Percentiles rank a stretch among this genome's conserved stretches.
phyloP scores from a whole-genome alignment of 768 basidiomycete species.

The Psilocybe cubensis region DNA sequence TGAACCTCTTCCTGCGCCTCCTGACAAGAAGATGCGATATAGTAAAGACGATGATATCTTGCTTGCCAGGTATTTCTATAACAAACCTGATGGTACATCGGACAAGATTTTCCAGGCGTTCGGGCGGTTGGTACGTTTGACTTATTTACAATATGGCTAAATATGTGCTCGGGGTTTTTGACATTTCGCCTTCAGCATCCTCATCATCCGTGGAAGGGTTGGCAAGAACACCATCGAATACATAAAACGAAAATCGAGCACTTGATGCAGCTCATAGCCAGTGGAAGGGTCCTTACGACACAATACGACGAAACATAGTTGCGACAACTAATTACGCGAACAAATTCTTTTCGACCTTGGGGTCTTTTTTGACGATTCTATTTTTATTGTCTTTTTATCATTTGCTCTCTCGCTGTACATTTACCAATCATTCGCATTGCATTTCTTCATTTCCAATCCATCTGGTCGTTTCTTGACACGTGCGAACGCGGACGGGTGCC shows the following conservation, averaged over 20 bases:
- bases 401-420: background rate
- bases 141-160: slow-evolving; percentile 4
- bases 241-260: slow-evolving; percentile 88
- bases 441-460: background rate
- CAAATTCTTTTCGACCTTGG: background rate
- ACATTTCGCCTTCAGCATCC: slow-evolving; percentile 55
- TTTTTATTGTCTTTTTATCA: background rate
- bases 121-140: slow-evolving; percentile 59
- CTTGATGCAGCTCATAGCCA: slow-evolving; percentile 61
- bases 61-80: slow-evolving; percentile 74
- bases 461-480: background rate
- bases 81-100: slow-evolving; percentile 78
- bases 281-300: slow-evolving; percentile 55
- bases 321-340: no score
- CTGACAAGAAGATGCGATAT: slow-evolving; percentile 90
- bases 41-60: slow-evolving; percentile 79
- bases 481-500: background rate
- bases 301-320: slow-evolving; percentile 19
- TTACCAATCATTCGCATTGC: background rate
- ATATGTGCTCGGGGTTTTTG: slow-evolving; percentile 6
- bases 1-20: slow-evolving; percentile 73
- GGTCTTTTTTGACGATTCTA: background rate
- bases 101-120: slow-evolving; percentile 87
- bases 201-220: slow-evolving; percentile 93
- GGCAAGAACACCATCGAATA: slow-evolving; percentile 91